Conservation (phyloP, 2,329 filamentous ascomycete species). For the Metarhizium humberi region DNA sequence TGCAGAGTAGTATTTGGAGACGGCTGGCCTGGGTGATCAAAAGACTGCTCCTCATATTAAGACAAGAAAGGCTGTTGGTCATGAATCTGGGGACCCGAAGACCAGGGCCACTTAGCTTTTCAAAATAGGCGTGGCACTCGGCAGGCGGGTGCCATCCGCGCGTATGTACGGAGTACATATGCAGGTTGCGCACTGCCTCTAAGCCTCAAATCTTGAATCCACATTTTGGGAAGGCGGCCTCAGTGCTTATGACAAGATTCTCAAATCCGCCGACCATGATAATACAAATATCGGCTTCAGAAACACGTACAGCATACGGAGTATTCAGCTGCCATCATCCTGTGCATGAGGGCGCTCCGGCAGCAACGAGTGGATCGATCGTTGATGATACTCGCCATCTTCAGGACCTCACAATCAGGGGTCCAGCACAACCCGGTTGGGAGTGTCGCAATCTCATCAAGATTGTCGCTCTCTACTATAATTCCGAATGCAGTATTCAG, state of each 20-base stretch:
- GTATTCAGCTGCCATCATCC: neutral
- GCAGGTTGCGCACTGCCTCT: neutral
- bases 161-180: neutral
- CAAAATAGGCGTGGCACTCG: neutral
- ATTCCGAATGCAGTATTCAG: neutral
- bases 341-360: too few species aligned
- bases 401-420: neutral
- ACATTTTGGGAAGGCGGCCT: conserved; percentile 2
- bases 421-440: too few species aligned
- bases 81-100: neutral
- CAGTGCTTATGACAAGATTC: neutral
- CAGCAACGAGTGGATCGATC: too few species aligned
- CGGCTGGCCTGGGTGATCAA: too few species aligned
- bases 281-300: conserved; percentile 1
- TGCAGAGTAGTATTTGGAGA: too few species aligned
- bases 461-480: neutral
- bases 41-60: neutral
- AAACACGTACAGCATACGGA: neutral
- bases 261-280: neutral
- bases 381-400: too few species aligned
- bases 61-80: neutral
- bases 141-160: neutral
- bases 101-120: neutral
- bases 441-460: neutral
- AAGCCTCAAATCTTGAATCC: neutral